These are phyloP conservation scores for Lepidium africanum DNA, from an alignment of 345 rosid genomes.

Conservation along the genomic window DNA sequence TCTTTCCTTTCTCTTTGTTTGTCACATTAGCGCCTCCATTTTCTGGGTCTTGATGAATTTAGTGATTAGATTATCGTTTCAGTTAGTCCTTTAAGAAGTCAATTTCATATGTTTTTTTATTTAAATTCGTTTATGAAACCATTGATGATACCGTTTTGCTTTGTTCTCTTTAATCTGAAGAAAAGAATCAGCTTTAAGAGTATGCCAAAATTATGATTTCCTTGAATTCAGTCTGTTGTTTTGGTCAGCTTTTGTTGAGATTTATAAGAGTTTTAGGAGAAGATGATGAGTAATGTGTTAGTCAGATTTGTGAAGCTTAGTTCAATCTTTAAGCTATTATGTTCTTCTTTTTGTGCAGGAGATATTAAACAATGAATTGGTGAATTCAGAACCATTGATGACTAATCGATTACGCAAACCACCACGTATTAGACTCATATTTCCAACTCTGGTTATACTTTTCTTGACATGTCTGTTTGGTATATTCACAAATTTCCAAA, in stretches of 20 bases:
- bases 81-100: too few species aligned
- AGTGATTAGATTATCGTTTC: too few species aligned
- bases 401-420: conserved; percentile 39
- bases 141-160: too few species aligned
- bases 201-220: not conserved
- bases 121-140: too few species aligned
- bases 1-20: too few species aligned
- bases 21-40: too few species aligned
- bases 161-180: not conserved
- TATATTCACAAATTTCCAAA: conserved; percentile 33
- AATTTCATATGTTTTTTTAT: too few species aligned
- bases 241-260: not conserved
- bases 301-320: not conserved
- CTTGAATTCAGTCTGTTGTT: not conserved
- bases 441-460: conserved; percentile 35
- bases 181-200: not conserved
- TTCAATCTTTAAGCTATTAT: not conserved
- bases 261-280: not conserved
- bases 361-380: not conserved
- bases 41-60: too few species aligned
- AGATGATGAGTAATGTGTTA: not conserved
- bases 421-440: conserved; percentile 23
- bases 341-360: not conserved
- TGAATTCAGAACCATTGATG: conserved; percentile 29
- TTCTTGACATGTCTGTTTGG: conserved; percentile 46